These are phyloP conservation scores for Paramecium tetraurelia DNA, from an alignment of 73 alveolate genomes.

Conservation along the genomic window DNA sequence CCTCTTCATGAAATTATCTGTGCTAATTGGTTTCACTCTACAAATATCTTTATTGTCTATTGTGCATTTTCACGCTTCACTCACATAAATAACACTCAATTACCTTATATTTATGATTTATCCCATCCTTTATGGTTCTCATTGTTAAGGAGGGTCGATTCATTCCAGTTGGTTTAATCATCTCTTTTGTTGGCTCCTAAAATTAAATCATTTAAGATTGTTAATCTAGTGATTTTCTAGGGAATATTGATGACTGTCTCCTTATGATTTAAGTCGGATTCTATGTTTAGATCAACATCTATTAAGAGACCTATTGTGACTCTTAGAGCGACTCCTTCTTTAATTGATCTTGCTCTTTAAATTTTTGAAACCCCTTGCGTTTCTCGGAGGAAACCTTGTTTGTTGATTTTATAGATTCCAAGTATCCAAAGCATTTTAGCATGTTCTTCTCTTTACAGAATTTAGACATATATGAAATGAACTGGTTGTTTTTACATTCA, in stretches of 20 bases:
- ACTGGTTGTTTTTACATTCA: not conserved
- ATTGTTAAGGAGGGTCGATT: not conserved
- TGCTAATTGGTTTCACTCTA: not conserved
- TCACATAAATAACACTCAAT: not conserved
- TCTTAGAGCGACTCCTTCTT: not conserved
- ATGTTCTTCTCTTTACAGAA: not conserved
- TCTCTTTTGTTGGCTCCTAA: not conserved
- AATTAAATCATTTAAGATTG: not conserved
- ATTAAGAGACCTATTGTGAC: not conserved
- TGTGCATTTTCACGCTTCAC: slow-evolving; percentile 16
- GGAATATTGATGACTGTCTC: not conserved
- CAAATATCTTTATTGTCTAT: not conserved
- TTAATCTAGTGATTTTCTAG: not conserved
- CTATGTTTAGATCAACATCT: not conserved
- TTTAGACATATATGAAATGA: not conserved
- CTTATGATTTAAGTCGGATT: not conserved
- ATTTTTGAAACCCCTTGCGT: not conserved
- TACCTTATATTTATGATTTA: slow-evolving; percentile 32
- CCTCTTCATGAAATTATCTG: not conserved
- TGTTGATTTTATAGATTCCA: not conserved
- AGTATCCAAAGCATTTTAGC: not conserved
- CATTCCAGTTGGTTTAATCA: not conserved
- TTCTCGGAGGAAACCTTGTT: not conserved
- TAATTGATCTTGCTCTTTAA: not conserved
- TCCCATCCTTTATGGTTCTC: slow-evolving; percentile 29